phyloP scores from a whole-genome alignment of 805 yeast species.

The Yarrowia divulgata region DNA sequence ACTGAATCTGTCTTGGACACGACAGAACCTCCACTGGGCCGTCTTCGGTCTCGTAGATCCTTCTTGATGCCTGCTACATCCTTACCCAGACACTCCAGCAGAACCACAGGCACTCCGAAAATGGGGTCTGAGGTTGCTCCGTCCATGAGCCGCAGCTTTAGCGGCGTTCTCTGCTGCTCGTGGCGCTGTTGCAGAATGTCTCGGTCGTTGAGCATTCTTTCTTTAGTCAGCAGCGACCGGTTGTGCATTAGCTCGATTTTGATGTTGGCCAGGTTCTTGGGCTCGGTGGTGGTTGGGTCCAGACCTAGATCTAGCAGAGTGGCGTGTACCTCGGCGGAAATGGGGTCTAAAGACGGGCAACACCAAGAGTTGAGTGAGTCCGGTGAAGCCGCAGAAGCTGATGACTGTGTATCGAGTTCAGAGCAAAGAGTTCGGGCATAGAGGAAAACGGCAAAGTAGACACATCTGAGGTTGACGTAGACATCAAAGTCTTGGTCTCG shows the following conservation, averaged over 20 bases:
- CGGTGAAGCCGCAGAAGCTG: not conserved
- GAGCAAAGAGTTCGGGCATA: slow-evolving; percentile 4
- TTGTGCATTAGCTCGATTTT: slow-evolving; percentile 25
- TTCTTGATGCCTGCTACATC: slow-evolving; percentile 17
- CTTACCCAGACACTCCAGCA: slow-evolving; percentile 16
- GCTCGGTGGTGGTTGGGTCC: slow-evolving; percentile 7
- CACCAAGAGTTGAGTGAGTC: slow-evolving; percentile 28
- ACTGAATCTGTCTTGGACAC: not conserved
- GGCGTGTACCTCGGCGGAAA: slow-evolving; percentile 7
- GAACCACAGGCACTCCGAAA: slow-evolving; percentile 23
- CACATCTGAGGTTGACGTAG: slow-evolving; percentile 16
- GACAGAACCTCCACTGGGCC: slow-evolving; percentile 2
- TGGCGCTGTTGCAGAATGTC: slow-evolving; percentile 20
- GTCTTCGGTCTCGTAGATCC: slow-evolving; percentile 11
- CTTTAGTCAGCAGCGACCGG: slow-evolving; percentile 7
- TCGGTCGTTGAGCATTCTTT: slow-evolving; percentile 9
- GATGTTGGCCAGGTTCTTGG: slow-evolving; percentile 19
- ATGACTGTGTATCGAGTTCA: not conserved
- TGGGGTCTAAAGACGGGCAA: slow-evolving; percentile 12
- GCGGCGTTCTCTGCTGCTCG: slow-evolving; percentile 21
- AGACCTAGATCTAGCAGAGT: not conserved
- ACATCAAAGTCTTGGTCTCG: slow-evolving; percentile 9
- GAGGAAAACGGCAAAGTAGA: slow-evolving; percentile 22
- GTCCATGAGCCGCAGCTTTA: slow-evolving; percentile 13
- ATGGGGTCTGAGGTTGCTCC: slow-evolving; percentile 19